Evolutionary conservation across 305 asterid species (phyloP), one percentile per base, ranked within the genome.

Genomic region (Fraxinus sp.): DNA sequence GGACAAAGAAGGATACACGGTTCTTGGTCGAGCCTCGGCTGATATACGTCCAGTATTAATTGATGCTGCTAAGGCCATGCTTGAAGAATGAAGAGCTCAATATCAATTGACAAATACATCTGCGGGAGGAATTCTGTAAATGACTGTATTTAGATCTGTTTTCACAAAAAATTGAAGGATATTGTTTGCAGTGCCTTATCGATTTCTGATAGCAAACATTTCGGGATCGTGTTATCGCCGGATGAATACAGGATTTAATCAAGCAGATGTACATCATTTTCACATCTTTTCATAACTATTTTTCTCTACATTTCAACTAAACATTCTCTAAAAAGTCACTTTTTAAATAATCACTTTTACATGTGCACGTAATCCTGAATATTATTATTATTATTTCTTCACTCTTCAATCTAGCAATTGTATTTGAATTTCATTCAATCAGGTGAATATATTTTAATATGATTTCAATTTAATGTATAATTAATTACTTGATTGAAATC

Each of bases 1-100:
- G 85, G 99, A 94, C 89, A 92, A 93, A 87, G 99, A 95, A 90
- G 99, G 92, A 1, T 95, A 94, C 91, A 94, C 95, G 0, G 96
- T 92, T 74, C 99, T 95, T 76, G 98, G 91, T 37, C 92, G 95
- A 64, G 98, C 99, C 82, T 86, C 99, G 20, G 59, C 76, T 80
- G 90, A 86, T 74, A 85, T 95, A 77, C 93, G 98, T 32, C 93
- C 97, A 1, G 79, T 79, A 57, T 81, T 95, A 41, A 78, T 95
- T 10, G 98, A 94, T 85, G 98, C 97, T 86, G 99, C 98, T 5
- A 91, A 90, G 83, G 93, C 97, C 76, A 93, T 95, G 97, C 89
- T 88, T 36, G 99, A 95, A 86, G 98, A 85, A 74, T 94, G 89
- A 92, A 66, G 9, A 5, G 75, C 22, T 70, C 41, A 32, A 13